phyloP scores from a whole-genome alignment of 352 stramenopile species.

The Halophytophthora polymorphica region DNA sequence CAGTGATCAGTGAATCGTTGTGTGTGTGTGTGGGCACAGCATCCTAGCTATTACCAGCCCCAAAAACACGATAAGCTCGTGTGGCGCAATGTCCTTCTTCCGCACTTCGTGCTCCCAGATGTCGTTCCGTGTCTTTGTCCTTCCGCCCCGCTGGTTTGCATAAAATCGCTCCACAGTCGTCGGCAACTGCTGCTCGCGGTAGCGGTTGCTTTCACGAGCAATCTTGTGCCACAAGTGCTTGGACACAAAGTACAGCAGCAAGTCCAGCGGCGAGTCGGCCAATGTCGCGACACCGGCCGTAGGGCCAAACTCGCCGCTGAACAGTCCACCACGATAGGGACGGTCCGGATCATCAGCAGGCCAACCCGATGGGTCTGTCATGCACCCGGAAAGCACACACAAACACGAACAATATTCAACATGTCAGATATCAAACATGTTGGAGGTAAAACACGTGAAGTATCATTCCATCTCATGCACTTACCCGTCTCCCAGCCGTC shows the following conservation, averaged over 20 bases:
- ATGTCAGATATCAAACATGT: neutral
- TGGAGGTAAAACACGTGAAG: neutral
- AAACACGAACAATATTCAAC: slow-evolving; percentile 1
- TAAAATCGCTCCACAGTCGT: slow-evolving; percentile 1
- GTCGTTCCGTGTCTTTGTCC: neutral
- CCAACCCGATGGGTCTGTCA: slow-evolving; percentile 1
- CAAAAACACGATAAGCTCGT: slow-evolving; percentile 4
- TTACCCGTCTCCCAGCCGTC: neutral
- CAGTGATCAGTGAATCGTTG: slow-evolving; percentile 7
- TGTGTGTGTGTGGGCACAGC: slow-evolving; percentile 2
- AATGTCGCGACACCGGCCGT: neutral
- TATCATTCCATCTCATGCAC: neutral
- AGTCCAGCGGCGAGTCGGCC: slow-evolving; percentile 3
- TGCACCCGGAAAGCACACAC: neutral
- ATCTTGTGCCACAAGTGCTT: neutral
- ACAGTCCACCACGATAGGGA: neutral
- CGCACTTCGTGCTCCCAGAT: slow-evolving; percentile 2
- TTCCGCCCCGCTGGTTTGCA: slow-evolving; percentile 1
- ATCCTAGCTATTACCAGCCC: slow-evolving; percentile 6
- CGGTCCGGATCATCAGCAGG: neutral
- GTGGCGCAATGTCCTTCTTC: slow-evolving; percentile 1
- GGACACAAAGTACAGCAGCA: slow-evolving; percentile 11
- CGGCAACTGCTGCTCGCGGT: slow-evolving; percentile 2
- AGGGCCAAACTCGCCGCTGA: neutral
- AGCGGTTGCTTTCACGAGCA: neutral